phyloP scores from a whole-genome alignment of 108 stramenopile species.

The Cyclotella baltica region DNA sequence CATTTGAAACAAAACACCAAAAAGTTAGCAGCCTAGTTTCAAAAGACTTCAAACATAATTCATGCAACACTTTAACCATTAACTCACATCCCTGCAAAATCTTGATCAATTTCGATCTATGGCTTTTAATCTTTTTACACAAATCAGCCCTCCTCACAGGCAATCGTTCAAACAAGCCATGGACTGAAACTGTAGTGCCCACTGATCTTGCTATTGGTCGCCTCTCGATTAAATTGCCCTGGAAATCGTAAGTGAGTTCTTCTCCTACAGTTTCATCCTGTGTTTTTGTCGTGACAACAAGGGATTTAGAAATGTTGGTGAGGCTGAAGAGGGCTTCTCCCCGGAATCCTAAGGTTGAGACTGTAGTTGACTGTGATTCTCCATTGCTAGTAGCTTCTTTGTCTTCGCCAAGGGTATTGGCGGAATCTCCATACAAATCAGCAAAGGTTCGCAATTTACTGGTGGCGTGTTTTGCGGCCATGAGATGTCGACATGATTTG shows the following conservation, averaged over 20 bases:
- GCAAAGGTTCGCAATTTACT: conserved; percentile 80
- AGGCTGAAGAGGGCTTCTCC: conserved; percentile 92
- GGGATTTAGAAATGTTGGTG: conserved; percentile 64
- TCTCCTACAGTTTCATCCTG: conserved; percentile 47
- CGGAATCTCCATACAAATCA: conserved; percentile 72
- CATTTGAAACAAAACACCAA: background rate
- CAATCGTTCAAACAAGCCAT: conserved; percentile 76
- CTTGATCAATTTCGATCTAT: conserved; percentile 73
- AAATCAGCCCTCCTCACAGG: conserved; percentile 87
- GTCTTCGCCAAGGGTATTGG: conserved; percentile 3
- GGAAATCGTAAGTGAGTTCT: conserved; percentile 44
- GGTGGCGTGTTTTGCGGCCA: conserved; percentile 89
- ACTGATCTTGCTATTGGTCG: conserved; percentile 58
- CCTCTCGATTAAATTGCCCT: conserved; percentile 52
- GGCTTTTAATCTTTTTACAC: conserved; percentile 66
- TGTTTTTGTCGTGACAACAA: conserved; percentile 76
- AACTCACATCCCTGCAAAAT: conserved; percentile 81
- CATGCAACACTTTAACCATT: background rate
- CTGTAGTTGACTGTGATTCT: background rate
- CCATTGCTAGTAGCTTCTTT: conserved; percentile 14
- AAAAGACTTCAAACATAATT: no score
- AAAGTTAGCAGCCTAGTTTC: no score
- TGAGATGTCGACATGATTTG: conserved; percentile 51
- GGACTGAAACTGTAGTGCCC: conserved; percentile 89
- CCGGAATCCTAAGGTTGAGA: conserved; percentile 75